A percentile compares a stretch with the other conserved stretches of the same genome.
Conservation (phyloP, 371 early-diverging fungal species). For the Conidiobolus incongruus region DNA sequence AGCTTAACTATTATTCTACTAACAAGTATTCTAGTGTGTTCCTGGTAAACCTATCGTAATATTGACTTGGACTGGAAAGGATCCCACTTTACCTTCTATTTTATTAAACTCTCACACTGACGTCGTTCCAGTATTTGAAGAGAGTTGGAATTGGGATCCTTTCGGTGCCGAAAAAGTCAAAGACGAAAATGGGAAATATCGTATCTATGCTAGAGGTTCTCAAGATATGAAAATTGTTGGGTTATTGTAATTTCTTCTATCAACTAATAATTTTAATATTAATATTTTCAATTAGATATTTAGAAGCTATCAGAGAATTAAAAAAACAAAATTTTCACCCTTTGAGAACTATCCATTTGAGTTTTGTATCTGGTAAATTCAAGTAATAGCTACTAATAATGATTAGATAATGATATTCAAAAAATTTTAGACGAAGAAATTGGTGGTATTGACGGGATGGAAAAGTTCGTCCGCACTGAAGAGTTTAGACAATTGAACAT, state of each 20-base stretch:
- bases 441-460: conserved; percentile 54
- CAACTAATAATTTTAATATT: neutral
- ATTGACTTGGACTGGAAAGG: conserved; percentile 29
- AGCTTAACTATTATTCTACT: neutral
- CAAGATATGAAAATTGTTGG: conserved; percentile 83
- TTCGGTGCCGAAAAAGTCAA: conserved; percentile 39
- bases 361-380: conserved; percentile 35
- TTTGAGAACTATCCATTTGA: conserved; percentile 35
- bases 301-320: conserved; percentile 45
- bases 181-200: conserved; percentile 19
- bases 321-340: conserved; percentile 20
- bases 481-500: conserved; percentile 38
- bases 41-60: conserved; percentile 44
- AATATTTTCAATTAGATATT: conserved; percentile 15
- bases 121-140: conserved; percentile 60
- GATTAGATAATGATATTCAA: neutral
- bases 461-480: conserved; percentile 21
- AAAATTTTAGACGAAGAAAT: conserved; percentile 43
- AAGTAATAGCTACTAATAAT: neutral
- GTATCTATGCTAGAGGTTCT: conserved; percentile 52
- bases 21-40: conserved; percentile 9
- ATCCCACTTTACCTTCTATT: conserved; percentile 24
- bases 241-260: conserved; percentile 13
- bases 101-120: conserved; percentile 64
- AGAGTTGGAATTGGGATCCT: conserved; percentile 45